Base-by-base conservation (phyloP, 805 yeast species). In the Yueomyces sinensis region DNA sequence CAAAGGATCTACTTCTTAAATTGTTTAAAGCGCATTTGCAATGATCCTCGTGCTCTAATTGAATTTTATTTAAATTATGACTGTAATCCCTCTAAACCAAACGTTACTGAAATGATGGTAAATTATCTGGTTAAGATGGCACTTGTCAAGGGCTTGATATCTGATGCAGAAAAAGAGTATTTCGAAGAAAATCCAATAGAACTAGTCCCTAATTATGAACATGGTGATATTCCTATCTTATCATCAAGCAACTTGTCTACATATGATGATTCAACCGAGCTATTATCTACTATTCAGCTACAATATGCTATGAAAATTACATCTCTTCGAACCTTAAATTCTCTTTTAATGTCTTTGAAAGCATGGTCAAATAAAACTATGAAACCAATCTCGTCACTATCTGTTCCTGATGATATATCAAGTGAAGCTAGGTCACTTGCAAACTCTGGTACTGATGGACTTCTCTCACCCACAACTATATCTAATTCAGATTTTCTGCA, bases 21-120 rank as follows among this genome's bases (percentile, higher is more conserved):
- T 9, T 68, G 89, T n/a, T 66, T 93, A 18, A 80, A 82, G 46
- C 68, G 94, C 44, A 59, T 91, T 28, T 80, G 94, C 51, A 74
- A 75, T 42, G 95, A 89, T 58, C 94, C 97, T 30, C 70, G 94
- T 41, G 78, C 91, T 15, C 62, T 93, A 41, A 83, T 93, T 38
- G 99, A 91, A 59, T 74, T 91, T 38, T 91, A 89, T 52, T 68
- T 91, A 49, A 91, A 91, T 58, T 93, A 91, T 56, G 99, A 91
- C 57, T 91, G 99, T 63, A 95, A 86, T 53, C 60, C 71, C 2
- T 64, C 68, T 14, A 71, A 77, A 67, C 81, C 91, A 27, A 91
- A 91, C 54, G 66, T 87, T 33, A 83, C 86, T 57, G 98, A 91
- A 58, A 66, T 74, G 33, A 65, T 86, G 30, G 72, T 86, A 35